Evolutionary conservation across 192 early-diverging fungal genomes (phyloP).

Genomic region (Gonapodya sp.): DNA sequence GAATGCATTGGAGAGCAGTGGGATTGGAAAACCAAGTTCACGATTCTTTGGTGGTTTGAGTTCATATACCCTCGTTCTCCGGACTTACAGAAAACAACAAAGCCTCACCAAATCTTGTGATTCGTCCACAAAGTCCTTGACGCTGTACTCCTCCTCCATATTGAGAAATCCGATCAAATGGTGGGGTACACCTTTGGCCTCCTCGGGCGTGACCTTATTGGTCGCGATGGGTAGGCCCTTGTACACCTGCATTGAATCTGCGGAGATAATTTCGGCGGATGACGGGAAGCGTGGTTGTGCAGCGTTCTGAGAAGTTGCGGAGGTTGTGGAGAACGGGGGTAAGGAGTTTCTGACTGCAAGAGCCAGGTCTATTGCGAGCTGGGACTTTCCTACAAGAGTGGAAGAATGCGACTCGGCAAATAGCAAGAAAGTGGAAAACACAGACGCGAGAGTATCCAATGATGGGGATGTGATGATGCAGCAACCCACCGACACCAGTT

Average conservation of each 20-base stretch:
- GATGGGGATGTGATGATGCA: no score
- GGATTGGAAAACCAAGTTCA: background rate
- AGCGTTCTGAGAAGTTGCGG: conserved; percentile 27
- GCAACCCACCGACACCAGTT: background rate
- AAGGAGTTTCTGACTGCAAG: conserved; percentile 46
- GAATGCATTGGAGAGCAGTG: background rate
- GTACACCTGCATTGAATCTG: conserved; percentile 93
- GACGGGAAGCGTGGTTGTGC: background rate
- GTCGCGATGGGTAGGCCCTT: conserved; percentile 84
- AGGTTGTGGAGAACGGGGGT: background rate
- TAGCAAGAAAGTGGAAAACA: no score
- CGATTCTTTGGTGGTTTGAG: background rate
- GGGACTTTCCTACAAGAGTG: conserved; percentile 95
- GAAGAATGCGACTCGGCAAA: no score
- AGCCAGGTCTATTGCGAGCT: conserved; percentile 79
- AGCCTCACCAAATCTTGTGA: conserved; percentile 49
- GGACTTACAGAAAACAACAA: conserved; percentile 11
- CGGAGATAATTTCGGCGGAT: conserved; percentile 78
- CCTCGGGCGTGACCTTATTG: conserved; percentile 76
- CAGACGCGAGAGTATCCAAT: background rate
- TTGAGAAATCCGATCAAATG: conserved; percentile 68
- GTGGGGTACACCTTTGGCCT: conserved; percentile 61
- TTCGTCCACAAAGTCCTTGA: conserved; percentile 75
- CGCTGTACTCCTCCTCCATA: conserved; percentile 65
- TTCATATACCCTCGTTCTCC: conserved; percentile 12